These are phyloP conservation scores for Plasmodium cynomolgi DNA, from an alignment of 169 alveolate species.

Conservation along the genomic window DNA sequence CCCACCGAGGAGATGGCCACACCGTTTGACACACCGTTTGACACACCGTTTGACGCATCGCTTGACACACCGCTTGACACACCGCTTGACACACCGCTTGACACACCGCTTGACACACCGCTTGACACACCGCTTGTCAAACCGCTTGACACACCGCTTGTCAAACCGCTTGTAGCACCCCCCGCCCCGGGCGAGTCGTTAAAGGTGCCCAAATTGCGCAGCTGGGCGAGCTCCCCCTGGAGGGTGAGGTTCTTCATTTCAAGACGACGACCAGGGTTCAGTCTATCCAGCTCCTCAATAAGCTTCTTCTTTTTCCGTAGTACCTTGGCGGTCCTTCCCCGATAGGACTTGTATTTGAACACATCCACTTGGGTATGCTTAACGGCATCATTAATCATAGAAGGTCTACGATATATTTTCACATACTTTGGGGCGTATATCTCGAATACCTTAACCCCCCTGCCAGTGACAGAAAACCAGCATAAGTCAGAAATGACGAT, in stretches of 20 bases:
- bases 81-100: too few relatives aligned
- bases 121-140: too few relatives aligned
- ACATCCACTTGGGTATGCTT: slow-evolving; percentile 72
- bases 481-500: slow-evolving; percentile 87
- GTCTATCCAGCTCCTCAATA: slow-evolving; percentile 50
- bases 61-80: too few relatives aligned
- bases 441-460: slow-evolving; percentile 83
- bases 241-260: slow-evolving; percentile 39
- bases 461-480: slow-evolving; percentile 86
- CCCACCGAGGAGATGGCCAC: not conserved
- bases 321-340: slow-evolving; percentile 65
- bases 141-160: too few relatives aligned
- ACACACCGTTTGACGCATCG: not conserved
- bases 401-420: slow-evolving; percentile 83
- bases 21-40: not conserved
- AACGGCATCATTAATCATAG: slow-evolving; percentile 73
- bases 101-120: too few relatives aligned
- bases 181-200: not conserved
- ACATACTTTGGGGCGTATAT: slow-evolving; percentile 86
- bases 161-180: not conserved
- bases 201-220: not conserved
- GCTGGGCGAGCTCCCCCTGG: slow-evolving; percentile 23
- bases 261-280: slow-evolving; percentile 17
- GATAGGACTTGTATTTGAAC: slow-evolving; percentile 64
- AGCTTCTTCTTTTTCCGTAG: slow-evolving; percentile 57